Conservation (phyloP, 2,329 filamentous ascomycete genomes). For the Cadophora malorum region DNA sequence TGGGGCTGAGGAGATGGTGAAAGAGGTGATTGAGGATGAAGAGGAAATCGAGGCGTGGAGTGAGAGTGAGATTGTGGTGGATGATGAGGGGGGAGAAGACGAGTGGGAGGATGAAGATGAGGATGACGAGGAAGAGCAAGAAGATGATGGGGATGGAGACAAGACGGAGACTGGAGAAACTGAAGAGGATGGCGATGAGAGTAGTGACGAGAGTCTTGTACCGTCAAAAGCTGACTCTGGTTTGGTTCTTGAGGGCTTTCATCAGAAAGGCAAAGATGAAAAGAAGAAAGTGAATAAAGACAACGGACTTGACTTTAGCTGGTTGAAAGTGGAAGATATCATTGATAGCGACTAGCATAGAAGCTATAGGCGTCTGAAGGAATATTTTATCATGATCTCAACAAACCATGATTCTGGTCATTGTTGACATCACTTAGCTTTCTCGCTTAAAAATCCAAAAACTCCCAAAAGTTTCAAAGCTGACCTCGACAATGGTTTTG, state of each 20-base stretch:
- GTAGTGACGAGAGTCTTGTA: not conserved
- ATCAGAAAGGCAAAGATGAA: not conserved
- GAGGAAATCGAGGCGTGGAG: not conserved
- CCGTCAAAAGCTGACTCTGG: slow-evolving; percentile 1
- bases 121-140: not conserved
- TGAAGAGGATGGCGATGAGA: not conserved
- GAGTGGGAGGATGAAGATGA: not conserved
- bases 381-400: too few relatives aligned
- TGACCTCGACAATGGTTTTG: too few relatives aligned
- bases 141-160: not conserved
- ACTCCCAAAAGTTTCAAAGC: too few relatives aligned
- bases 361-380: too few relatives aligned
- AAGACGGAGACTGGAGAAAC: not conserved
- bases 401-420: not conserved
- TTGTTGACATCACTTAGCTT: not conserved
- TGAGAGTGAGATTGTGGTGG: slow-evolving; percentile 15
- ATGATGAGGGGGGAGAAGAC: not conserved
- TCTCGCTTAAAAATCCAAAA: not conserved
- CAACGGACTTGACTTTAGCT: slow-evolving; percentile 6
- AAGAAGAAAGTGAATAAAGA: not conserved
- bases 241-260: not conserved
- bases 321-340: slow-evolving; percentile 5
- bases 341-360: not conserved
- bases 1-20: not conserved
- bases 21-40: not conserved